Conservation (phyloP, 768 basidiomycete genomes). For the Termitomyces sp. region DNA sequence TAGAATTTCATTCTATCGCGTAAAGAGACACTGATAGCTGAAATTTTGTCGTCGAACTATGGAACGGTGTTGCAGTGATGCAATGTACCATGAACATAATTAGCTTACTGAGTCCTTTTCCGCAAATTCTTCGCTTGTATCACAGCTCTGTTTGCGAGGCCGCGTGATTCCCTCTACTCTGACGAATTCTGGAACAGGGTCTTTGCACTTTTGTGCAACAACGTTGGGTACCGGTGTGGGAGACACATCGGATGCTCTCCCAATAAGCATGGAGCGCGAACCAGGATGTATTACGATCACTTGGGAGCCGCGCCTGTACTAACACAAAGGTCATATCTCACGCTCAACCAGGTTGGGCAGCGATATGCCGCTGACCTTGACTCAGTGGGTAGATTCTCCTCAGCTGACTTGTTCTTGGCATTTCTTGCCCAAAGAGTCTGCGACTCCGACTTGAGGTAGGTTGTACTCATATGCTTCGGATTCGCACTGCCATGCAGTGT, state of each 20-base stretch:
- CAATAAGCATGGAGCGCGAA: conserved; percentile 67
- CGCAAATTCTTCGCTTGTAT: conserved; percentile 18
- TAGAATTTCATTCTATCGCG: conserved; percentile 85
- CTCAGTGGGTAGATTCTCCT: conserved; percentile 37
- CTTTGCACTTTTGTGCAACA: conserved; percentile 60
- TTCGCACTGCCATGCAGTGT: conserved; percentile 47
- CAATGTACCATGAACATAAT: not conserved
- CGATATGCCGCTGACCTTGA: conserved; percentile 35
- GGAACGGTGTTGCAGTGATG: not conserved
- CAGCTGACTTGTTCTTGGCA: conserved; percentile 45
- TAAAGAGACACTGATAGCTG: conserved; percentile 64
- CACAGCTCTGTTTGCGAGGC: conserved; percentile 30
- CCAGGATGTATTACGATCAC: conserved; percentile 79
- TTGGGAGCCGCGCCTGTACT: conserved; percentile 65
- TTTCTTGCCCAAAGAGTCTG: conserved; percentile 75
- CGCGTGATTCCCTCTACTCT: conserved; percentile 51
- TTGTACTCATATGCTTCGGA: conserved; percentile 74
- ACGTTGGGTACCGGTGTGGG: conserved; percentile 67
- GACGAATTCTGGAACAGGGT: conserved; percentile 34
- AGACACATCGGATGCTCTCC: conserved; percentile 71
- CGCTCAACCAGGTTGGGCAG: conserved; percentile 2
- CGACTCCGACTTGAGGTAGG: conserved; percentile 72
- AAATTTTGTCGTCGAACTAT: conserved; percentile 75
- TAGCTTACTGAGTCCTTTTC: conserved; percentile 50
- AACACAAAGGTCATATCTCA: conserved; percentile 23